Conservation (phyloP, 140 eudicot genomes). For the Erigeron philadelphicus region DNA sequence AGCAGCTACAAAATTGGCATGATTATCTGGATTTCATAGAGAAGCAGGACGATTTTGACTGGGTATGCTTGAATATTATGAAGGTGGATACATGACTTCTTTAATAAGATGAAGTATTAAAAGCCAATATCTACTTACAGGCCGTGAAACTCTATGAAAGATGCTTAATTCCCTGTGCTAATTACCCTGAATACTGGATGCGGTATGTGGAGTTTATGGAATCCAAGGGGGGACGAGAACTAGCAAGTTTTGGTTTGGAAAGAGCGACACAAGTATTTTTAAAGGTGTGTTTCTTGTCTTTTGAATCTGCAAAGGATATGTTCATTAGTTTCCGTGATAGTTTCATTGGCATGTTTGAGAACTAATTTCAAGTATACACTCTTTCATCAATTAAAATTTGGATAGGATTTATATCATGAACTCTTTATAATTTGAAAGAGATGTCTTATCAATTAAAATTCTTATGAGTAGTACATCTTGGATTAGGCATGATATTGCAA, state of each 20-base stretch:
- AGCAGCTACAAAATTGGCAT: conserved; percentile 75
- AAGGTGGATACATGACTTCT: conserved; percentile 17
- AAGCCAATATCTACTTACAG: conserved; percentile 42
- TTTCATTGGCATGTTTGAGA: conserved; percentile 6
- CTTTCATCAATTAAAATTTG: conserved; percentile 5
- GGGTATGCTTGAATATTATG: conserved; percentile 42
- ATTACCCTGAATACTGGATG: conserved; percentile 93
- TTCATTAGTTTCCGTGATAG: not conserved
- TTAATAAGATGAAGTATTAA: conserved; percentile 18
- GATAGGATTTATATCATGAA: not conserved
- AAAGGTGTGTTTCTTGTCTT: conserved; percentile 46
- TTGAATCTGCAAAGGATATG: conserved; percentile 13
- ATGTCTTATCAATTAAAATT: not conserved
- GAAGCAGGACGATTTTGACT: conserved; percentile 75
- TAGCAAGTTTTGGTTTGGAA: conserved; percentile 64
- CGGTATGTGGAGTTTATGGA: conserved; percentile 91
- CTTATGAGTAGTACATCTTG: too few species aligned
- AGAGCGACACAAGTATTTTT: conserved; percentile 69
- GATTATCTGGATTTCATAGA: conserved; percentile 67
- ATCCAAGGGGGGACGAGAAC: conserved; percentile 74
- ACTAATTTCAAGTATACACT: conserved; percentile 2
- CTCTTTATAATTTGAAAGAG: conserved; percentile 5
- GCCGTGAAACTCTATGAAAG: conserved; percentile 76
- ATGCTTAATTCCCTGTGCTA: conserved; percentile 89
- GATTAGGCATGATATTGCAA: not conserved